phyloP scores from a whole-genome alignment of 1,284 basidiomycete species.

The Porogramme epimiltina region DNA sequence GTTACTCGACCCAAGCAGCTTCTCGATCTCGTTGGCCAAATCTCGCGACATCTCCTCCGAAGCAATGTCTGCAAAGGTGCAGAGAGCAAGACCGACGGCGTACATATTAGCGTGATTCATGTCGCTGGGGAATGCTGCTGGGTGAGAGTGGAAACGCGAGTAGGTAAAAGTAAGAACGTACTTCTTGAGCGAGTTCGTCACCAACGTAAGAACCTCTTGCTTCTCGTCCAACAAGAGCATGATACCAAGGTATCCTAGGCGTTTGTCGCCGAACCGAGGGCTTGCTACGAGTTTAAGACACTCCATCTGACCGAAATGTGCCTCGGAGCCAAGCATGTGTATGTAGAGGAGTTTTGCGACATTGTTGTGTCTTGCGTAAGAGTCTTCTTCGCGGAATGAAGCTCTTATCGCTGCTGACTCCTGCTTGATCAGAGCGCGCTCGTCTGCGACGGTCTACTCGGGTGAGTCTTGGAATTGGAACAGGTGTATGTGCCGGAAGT shows the following conservation, averaged over 20 bases:
- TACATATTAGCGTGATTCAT: conserved; percentile 99
- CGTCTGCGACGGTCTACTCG: conserved; percentile 93
- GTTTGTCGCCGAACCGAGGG: conserved; percentile 95
- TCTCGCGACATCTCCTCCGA: conserved; percentile 99
- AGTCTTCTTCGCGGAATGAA: conserved; percentile 97
- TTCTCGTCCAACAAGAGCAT: conserved; percentile 98
- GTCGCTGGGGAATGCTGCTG: conserved; percentile 73
- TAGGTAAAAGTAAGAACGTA: conserved; percentile 44
- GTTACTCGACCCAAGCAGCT: conserved; percentile 95
- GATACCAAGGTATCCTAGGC: conserved; percentile 96
- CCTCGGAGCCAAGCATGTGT: conserved; percentile 99
- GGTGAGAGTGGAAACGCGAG: conserved; percentile 4
- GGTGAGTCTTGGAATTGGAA: conserved; percentile 30
- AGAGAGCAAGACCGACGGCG: conserved; percentile 94
- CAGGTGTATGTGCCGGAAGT: conserved; percentile 7
- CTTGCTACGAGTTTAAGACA: conserved; percentile 99
- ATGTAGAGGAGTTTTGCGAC: conserved; percentile 99
- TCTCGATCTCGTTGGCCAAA: conserved; percentile 96
- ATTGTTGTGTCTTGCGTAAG: conserved; percentile 93
- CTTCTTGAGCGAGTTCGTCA: conserved; percentile 99
- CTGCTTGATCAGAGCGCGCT: conserved; percentile 96
- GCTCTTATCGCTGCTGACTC: conserved; percentile 98
- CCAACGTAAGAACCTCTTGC: conserved; percentile 95
- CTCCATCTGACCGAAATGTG: conserved; percentile 99
- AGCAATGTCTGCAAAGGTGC: conserved; percentile 98